A percentile compares a stretch with the other conserved stretches of the same genome.
Conservation (phyloP, 495 filamentous ascomycete genomes). For the Penicillium chermesinum region DNA sequence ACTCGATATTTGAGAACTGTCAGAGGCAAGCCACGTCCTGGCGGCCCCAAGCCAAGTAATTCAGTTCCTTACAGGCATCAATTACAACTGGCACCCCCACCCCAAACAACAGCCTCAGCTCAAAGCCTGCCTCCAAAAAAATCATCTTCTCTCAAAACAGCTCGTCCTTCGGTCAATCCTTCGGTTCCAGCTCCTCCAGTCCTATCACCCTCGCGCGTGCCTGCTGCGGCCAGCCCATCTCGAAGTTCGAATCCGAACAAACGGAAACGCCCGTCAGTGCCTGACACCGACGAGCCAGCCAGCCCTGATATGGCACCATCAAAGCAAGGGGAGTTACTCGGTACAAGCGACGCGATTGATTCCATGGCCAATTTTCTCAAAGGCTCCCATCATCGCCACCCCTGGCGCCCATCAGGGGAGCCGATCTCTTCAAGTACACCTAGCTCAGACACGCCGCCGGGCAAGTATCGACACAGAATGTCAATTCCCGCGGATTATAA, state of each 20-base stretch:
- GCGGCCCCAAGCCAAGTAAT: constrained; percentile 17
- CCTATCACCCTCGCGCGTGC: neutral
- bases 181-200: neutral
- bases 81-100: neutral
- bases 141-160: too few species aligned
- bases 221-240: neutral
- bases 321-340: neutral
- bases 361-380: neutral
- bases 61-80: neutral
- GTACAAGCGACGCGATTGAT: neutral
- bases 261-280: neutral
- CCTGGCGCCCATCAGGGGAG: too few species aligned
- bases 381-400: neutral
- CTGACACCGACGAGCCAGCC: neutral
- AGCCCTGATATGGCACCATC: neutral
- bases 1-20: constrained; percentile 61
- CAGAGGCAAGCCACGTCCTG: constrained; percentile 37
- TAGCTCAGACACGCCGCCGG: too few species aligned
- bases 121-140: neutral
- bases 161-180: too few species aligned
- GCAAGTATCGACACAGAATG: too few species aligned
- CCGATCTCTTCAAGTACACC: too few species aligned
- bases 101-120: neutral
- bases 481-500: too few species aligned
- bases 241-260: neutral